phyloP scores from a whole-genome alignment of 2,329 filamentous ascomycete species.

The Gnomoniopsis smithogilvyi region DNA sequence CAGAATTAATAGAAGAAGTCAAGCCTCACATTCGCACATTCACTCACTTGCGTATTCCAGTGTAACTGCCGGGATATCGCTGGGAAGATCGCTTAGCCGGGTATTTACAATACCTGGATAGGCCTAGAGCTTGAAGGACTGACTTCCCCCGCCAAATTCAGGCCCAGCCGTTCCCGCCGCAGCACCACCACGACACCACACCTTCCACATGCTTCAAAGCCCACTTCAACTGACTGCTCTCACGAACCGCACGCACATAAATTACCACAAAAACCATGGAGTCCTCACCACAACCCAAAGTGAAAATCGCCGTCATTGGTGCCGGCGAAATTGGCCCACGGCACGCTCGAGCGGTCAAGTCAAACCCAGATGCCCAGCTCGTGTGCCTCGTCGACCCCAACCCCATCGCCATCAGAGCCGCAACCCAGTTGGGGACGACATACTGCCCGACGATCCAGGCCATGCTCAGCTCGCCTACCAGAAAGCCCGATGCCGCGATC shows the following conservation, averaged over 20 bases:
- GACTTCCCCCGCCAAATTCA: background rate
- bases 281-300: background rate
- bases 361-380: conserved; percentile 22
- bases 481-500: conserved; percentile 50
- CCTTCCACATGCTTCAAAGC: background rate
- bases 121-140: too few species aligned
- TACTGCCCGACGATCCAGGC: conserved; percentile 33
- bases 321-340: conserved; percentile 29
- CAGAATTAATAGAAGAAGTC: too few species aligned
- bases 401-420: conserved; percentile 20
- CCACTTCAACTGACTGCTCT: background rate
- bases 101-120: too few species aligned
- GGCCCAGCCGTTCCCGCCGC: background rate
- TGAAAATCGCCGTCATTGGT: conserved; percentile 29
- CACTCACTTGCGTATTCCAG: too few species aligned
- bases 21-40: too few species aligned
- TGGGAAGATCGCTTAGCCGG: too few species aligned
- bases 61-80: too few species aligned
- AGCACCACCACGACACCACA: too few species aligned
- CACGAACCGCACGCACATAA: background rate
- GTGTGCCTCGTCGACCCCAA: conserved; percentile 29
- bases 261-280: background rate
- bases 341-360: conserved; percentile 27
- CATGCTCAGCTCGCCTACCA: conserved; percentile 34
- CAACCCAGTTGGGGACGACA: conserved; percentile 21